Conservation (phyloP, 805 yeast species). For the Candida sithepensis region DNA sequence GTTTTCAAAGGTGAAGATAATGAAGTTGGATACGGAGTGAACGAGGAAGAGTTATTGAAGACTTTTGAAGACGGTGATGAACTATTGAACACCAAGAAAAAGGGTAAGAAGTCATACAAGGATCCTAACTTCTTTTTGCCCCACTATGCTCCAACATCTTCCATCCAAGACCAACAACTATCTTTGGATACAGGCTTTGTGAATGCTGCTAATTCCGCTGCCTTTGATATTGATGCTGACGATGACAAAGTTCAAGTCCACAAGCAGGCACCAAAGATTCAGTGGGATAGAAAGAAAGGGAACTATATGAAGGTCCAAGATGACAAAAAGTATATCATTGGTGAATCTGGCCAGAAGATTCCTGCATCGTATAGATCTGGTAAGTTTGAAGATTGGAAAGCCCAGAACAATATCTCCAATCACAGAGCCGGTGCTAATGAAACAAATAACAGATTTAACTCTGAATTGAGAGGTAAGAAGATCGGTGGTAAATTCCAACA, state of each 20-base stretch:
- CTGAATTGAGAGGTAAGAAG: slow-evolving; percentile 32
- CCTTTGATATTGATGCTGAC: slow-evolving; percentile 78
- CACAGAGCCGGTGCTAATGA: slow-evolving; percentile 54
- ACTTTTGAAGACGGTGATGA: slow-evolving; percentile 54
- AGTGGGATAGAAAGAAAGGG: slow-evolving; percentile 93
- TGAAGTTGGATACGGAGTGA: slow-evolving; percentile 36
- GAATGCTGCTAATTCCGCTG: slow-evolving; percentile 78
- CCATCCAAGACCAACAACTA: slow-evolving; percentile 78
- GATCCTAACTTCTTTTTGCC: slow-evolving; percentile 82
- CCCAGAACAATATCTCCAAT: slow-evolving; percentile 55
- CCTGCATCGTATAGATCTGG: slow-evolving; percentile 94
- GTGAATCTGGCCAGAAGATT: slow-evolving; percentile 89
- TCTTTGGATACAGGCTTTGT: slow-evolving; percentile 61
- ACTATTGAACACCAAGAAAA: slow-evolving; percentile 22
- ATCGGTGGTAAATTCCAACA: slow-evolving; percentile 63
- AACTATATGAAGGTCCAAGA: slow-evolving; percentile 81
- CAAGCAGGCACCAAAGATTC: slow-evolving; percentile 64
- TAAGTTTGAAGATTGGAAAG: slow-evolving; percentile 88
- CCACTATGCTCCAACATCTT: slow-evolving; percentile 81
- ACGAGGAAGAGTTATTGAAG: slow-evolving; percentile 44
- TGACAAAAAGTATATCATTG: slow-evolving; percentile 84
- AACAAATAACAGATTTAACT: slow-evolving; percentile 32
- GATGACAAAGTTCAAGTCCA: slow-evolving; percentile 63
- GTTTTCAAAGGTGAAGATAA: slow-evolving; percentile 45
- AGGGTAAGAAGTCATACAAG: slow-evolving; percentile 49